Percentiles rank a stretch among this genome's conserved stretches.
phyloP scores from a whole-genome alignment of 768 basidiomycete species.

The Hemileccinum impolitum region DNA sequence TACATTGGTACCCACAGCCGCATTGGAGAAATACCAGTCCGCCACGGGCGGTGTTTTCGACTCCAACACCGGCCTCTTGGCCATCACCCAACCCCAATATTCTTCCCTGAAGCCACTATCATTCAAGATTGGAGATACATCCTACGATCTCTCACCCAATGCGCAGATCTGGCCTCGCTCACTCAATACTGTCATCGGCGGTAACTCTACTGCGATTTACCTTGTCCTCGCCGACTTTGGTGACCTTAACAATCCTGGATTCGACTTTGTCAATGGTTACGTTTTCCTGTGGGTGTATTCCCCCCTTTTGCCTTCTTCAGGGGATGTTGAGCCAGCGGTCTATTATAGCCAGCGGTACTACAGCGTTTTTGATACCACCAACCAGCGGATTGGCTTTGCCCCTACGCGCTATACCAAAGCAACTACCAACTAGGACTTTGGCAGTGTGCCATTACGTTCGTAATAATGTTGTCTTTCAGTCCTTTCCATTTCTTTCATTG shows the following conservation, averaged over 20 bases:
- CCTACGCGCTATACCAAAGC: background rate
- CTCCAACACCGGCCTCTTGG: conserved; percentile 23
- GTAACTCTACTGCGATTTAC: background rate
- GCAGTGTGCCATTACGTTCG: too few species aligned
- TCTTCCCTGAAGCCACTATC: conserved; percentile 18
- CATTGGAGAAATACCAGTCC: conserved; percentile 15
- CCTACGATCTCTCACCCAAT: conserved; percentile 1
- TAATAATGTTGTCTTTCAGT: too few species aligned
- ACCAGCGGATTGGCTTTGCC: background rate
- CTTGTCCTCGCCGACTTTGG: background rate
- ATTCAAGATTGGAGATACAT: conserved; percentile 21
- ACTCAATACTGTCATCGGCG: background rate
- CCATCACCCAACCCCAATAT: conserved; percentile 20
- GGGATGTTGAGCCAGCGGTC: too few species aligned
- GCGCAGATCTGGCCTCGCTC: background rate
- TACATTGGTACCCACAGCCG: conserved; percentile 8
- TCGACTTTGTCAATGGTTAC: background rate
- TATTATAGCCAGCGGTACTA: background rate
- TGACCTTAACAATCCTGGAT: background rate
- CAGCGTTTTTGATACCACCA: background rate
- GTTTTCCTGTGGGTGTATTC: background rate
- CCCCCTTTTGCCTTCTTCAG: too few species aligned
- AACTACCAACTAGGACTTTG: too few species aligned
- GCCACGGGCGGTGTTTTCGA: conserved; percentile 26
- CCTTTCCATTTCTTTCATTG: too few species aligned